Evolutionary conservation across 441 rosid species (phyloP), one percentile per base, ranked within the genome.

Genomic region (Gossypium gossypioides): DNA sequence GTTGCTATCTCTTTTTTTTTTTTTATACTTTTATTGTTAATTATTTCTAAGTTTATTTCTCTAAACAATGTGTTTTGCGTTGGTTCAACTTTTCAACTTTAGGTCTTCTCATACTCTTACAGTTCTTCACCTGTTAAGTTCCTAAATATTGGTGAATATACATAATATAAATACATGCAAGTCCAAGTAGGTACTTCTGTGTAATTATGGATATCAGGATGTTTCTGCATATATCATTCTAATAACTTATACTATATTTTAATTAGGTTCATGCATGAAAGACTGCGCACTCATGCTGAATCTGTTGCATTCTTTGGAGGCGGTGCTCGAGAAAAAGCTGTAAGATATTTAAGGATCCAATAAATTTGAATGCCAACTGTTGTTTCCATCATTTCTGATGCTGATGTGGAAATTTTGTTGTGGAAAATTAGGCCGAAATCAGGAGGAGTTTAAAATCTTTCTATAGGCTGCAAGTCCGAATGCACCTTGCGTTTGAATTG

Each of bases 221-320:
- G 68, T 25, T 73, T 34, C 25, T 69, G 46, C 65, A 56, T 75
- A 57, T 22, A 21, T 64, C 55, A 69, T 40, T 72, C 62, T 75
- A 55, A 79, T 42, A 44, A 67, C 68, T 68, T 48, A 6, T 19
- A 55, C 78, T 34, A 22, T 79, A 70, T 55, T 6, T 74, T 44
- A 65, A 69, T 56, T 72, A 96, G 99, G 90, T 96, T 96, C 88
- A 93, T 93, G 98, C 99, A 93, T 79, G 99, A 96, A 85, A 88
- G 99, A 77, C 79, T 96, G 79, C 86, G 92, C 68, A 86, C 93
- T 12, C 99, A 96, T 88, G 99, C 98, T 25, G 99, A 96, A 80
- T 96, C 98, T 70, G 85, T 96, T 76, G 99, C 99, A 66, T 96
- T 96, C 87, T 96, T 96, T 84, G 99, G 99, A 73, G 99, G 99